These are phyloP conservation scores for Raddia guianensis DNA, from an alignment of 176 grass and related monocot species.

Conservation along the genomic window DNA sequence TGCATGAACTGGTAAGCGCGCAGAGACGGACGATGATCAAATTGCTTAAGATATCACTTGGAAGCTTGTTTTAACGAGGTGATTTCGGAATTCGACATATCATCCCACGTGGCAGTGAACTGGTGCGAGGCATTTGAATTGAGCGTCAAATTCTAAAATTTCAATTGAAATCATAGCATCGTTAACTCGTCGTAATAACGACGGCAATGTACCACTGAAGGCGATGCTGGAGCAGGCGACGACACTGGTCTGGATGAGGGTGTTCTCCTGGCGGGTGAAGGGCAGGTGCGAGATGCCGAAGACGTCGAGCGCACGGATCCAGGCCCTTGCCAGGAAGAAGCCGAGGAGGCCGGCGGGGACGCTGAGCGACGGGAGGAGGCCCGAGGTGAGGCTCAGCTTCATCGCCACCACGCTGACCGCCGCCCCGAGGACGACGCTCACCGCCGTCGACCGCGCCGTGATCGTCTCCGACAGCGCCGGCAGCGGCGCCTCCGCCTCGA, in stretches of 20 bases:
- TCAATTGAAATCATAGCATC: not conserved
- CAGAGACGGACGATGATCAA: too few relatives aligned
- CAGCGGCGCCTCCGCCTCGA: not conserved
- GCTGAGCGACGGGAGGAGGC: constrained; percentile 39
- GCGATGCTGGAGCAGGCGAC: constrained; percentile 52
- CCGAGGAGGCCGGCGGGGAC: constrained; percentile 41
- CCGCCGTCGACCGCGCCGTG: constrained; percentile 36
- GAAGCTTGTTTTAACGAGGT: not conserved
- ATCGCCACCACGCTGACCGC: constrained; percentile 43
- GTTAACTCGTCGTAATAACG: not conserved
- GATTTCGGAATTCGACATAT: too few relatives aligned
- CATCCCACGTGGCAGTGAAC: too few relatives aligned
- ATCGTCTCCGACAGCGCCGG: constrained; percentile 43
- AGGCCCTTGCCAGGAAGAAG: constrained; percentile 38
- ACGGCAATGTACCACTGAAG: constrained; percentile 29
- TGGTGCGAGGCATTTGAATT: too few relatives aligned
- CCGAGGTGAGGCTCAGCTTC: constrained; percentile 55
- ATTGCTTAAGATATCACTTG: too few relatives aligned
- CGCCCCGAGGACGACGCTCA: constrained; percentile 37
- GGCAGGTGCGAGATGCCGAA: constrained; percentile 32
- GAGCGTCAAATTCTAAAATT: too few relatives aligned
- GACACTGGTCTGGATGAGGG: constrained; percentile 72
- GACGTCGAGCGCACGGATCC: constrained; percentile 27
- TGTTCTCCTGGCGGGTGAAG: constrained; percentile 85
- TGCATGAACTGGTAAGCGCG: too few relatives aligned